These are phyloP conservation scores for Bryum argenteum DNA, from an alignment of 225 moss, liverwort and hornwort genomes.

Conservation along the genomic window DNA sequence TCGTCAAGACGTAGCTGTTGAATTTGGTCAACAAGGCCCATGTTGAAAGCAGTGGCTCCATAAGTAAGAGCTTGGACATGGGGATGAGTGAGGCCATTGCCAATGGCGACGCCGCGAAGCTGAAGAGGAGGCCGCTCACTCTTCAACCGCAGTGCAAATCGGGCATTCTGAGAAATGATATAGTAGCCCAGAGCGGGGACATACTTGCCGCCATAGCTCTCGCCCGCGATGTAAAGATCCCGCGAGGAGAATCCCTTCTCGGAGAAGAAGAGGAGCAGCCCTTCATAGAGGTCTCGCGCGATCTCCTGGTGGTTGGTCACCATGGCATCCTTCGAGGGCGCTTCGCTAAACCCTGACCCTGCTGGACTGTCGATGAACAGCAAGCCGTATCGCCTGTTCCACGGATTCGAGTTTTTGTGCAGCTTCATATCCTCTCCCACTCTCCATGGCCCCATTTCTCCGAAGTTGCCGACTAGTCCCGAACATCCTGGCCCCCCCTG, in stretches of 20 bases:
- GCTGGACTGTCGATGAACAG: constrained; percentile 64
- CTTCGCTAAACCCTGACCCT: constrained; percentile 54
- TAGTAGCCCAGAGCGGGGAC: constrained; percentile 49
- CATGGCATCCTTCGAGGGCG: constrained; percentile 42
- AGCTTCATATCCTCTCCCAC: constrained; percentile 36
- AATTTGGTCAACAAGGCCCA: constrained; percentile 46
- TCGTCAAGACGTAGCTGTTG: constrained; percentile 43
- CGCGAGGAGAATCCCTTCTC: constrained; percentile 23
- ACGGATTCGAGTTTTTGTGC: constrained; percentile 43
- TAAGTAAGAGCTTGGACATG: constrained; percentile 44
- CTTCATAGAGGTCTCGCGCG: constrained; percentile 47
- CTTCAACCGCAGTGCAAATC: constrained; percentile 19
- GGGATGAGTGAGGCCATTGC: constrained; percentile 59
- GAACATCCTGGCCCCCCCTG: constrained; percentile 61
- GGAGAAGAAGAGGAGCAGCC: constrained; percentile 41
- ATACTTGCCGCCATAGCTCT: constrained; percentile 56
- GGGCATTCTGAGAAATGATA: constrained; percentile 23
- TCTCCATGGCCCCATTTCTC: constrained; percentile 60
- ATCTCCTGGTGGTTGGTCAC: constrained; percentile 36
- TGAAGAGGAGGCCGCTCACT: constrained; percentile 28
- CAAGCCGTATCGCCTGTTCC: constrained; percentile 53
- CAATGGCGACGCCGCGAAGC: constrained; percentile 50
- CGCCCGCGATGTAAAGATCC: constrained; percentile 53
- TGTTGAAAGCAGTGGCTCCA: constrained; percentile 49
- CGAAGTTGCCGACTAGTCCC: constrained; percentile 50